Evolutionary conservation across 2,329 filamentous ascomycete species (phyloP).

Genomic region (Dactylonectria macrodidyma): DNA sequence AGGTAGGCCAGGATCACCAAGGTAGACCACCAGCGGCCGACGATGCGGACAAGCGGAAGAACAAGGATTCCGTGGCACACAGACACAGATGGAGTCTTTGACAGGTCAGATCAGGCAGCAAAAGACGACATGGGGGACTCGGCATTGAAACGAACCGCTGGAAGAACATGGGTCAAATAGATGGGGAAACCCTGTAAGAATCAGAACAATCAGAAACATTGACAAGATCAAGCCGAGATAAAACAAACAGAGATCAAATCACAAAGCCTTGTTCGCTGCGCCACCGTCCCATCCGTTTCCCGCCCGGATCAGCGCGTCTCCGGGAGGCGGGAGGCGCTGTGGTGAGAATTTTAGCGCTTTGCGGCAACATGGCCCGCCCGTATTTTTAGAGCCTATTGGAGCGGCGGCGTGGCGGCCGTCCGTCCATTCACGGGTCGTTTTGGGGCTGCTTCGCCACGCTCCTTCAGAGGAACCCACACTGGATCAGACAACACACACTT

Average conservation of each 20-base stretch:
- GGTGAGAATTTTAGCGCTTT: not conserved
- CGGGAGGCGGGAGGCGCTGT: not conserved
- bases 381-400: not conserved
- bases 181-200: too few relatives aligned
- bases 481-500: not conserved
- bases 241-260: too few relatives aligned
- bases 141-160: too few relatives aligned
- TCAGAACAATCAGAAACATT: too few relatives aligned
- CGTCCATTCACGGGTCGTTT: not conserved
- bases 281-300: not conserved
- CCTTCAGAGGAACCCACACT: too few relatives aligned
- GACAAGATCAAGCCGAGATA: too few relatives aligned
- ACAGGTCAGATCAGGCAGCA: not conserved
- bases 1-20: too few relatives aligned
- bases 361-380: not conserved
- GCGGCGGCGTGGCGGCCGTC: too few relatives aligned
- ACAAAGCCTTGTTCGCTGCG: not conserved
- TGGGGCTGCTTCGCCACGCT: not conserved
- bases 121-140: not conserved
- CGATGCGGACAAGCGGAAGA: not conserved
- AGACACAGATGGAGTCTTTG: not conserved
- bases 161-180: too few relatives aligned
- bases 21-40: not conserved
- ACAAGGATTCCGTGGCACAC: too few relatives aligned
- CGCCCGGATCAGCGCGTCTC: not conserved